Evolutionary conservation across 768 basidiomycete genomes (phyloP), one percentile per base, ranked within the genome.

Genomic region (Amanita jacksonii): DNA sequence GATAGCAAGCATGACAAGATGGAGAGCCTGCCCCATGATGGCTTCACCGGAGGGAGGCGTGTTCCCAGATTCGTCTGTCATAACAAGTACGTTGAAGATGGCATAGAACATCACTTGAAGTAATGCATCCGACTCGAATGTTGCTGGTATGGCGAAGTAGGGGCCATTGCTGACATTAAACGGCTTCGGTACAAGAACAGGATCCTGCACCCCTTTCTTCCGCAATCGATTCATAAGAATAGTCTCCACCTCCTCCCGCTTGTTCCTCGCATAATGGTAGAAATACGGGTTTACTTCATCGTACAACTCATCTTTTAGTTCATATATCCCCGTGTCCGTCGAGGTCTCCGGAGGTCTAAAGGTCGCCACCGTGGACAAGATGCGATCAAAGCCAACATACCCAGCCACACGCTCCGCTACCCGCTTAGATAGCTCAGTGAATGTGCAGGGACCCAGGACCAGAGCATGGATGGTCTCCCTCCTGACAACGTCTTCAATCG

Each of bases 261-360:
- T 82, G 64, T 98, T 98, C 31, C 93, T 74, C 12, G 88, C 84
- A 59, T 96, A 97, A 57, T 97, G 93, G 57, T 85, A 87, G 67
- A 93, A 96, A 65, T 92, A 96, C 0, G 93, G 92, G 54, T 97
- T 86, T 50, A 97, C 85, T 50, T 96, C 86, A 49, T 81, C 83
- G 59, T 78, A 91, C 15, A 68, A 70, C 52, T 84, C 85, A 36
- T 89, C 79, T 58, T 81, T 85, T 42, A 98, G 76, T 49, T 92
- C 82, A 62, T 97, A 98, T n/a, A 77, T 64, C 0, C 96, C 94
- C 0, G 72, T 73, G 52, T 94, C 92, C 1, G 80, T 68, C 1
- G 77, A 77, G 0, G 74, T 73, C 55, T 88, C 88, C 0, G 94
- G 93, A 1, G 81, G 65, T 37, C 77, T 77, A 72, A 93, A 94